Conservation (phyloP, 1,139 yeast genomes). For the Lodderomyces elongisporus region DNA sequence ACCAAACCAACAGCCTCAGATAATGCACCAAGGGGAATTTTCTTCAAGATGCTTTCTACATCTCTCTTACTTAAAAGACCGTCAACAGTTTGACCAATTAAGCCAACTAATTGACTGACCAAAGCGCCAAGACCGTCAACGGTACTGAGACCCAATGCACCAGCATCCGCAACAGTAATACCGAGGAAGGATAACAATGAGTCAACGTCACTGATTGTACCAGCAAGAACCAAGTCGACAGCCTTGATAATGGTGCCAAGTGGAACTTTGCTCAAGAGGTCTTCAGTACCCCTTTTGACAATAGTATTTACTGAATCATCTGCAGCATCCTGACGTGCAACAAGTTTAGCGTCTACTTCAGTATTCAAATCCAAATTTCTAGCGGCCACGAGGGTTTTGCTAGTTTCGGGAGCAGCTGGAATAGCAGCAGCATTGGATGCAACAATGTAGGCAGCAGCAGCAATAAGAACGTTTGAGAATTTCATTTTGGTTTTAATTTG, state of each 20-base stretch:
- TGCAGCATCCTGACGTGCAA: too few relatives aligned
- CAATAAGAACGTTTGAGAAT: neutral
- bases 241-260: neutral
- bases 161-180: neutral
- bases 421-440: neutral
- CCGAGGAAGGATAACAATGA: neutral
- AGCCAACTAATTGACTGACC: too few relatives aligned
- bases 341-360: too few relatives aligned
- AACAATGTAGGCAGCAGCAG: neutral
- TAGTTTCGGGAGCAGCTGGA: too few relatives aligned
- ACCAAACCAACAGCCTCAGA: neutral
- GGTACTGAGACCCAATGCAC: neutral
- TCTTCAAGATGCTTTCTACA: neutral
- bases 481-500: neutral
- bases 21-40: neutral
- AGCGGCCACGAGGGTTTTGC: too few relatives aligned
- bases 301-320: too few relatives aligned
- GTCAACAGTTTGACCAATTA: too few relatives aligned
- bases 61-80: too few relatives aligned
- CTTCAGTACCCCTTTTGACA: neutral
- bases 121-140: neutral
- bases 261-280: neutral
- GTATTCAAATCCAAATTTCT: too few relatives aligned
- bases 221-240: neutral
- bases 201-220: neutral